phyloP scores from a whole-genome alignment of 1,284 basidiomycete species.

The Sanghuangporus sanghuang region DNA sequence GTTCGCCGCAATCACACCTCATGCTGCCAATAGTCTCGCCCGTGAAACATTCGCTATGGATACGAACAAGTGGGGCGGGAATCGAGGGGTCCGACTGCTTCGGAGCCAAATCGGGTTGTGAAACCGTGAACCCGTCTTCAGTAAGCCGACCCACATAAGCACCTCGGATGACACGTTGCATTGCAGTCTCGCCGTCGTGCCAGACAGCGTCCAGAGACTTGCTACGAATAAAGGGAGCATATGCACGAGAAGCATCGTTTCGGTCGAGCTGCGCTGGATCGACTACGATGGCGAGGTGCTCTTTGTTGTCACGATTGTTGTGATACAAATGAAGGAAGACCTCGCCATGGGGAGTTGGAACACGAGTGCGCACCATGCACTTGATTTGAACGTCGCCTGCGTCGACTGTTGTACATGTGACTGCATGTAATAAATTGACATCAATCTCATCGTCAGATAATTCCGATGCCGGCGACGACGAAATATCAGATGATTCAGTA shows the following conservation, averaged over 20 bases:
- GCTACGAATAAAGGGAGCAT: slow-evolving; percentile 69
- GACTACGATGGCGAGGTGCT: slow-evolving; percentile 96
- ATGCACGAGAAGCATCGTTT: slow-evolving; percentile 33
- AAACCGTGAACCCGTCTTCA: slow-evolving; percentile 49
- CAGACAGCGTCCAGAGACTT: slow-evolving; percentile 81
- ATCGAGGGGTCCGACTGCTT: slow-evolving; percentile 26
- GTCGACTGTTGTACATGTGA: slow-evolving; percentile 10
- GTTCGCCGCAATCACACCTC: slow-evolving; percentile 98
- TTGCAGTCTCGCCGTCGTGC: slow-evolving; percentile 84
- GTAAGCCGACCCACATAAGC: slow-evolving; percentile 88
- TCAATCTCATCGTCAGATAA: neutral
- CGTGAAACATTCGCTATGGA: slow-evolving; percentile 98
- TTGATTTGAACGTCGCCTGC: slow-evolving; percentile 51
- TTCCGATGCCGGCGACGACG: slow-evolving; percentile 17
- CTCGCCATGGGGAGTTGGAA: slow-evolving; percentile 94
- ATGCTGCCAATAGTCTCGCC: slow-evolving; percentile 98
- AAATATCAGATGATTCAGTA: slow-evolving; percentile 26
- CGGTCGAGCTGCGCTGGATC: slow-evolving; percentile 78
- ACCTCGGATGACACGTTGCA: slow-evolving; percentile 90
- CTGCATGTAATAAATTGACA: slow-evolving; percentile 14
- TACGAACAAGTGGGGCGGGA: slow-evolving; percentile 83
- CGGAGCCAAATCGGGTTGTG: slow-evolving; percentile 34
- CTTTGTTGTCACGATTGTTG: slow-evolving; percentile 87
- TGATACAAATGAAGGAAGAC: slow-evolving; percentile 94
- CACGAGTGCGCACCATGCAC: slow-evolving; percentile 95